phyloP scores from a whole-genome alignment of 768 basidiomycete genomes.

The Suillus subaureus region DNA sequence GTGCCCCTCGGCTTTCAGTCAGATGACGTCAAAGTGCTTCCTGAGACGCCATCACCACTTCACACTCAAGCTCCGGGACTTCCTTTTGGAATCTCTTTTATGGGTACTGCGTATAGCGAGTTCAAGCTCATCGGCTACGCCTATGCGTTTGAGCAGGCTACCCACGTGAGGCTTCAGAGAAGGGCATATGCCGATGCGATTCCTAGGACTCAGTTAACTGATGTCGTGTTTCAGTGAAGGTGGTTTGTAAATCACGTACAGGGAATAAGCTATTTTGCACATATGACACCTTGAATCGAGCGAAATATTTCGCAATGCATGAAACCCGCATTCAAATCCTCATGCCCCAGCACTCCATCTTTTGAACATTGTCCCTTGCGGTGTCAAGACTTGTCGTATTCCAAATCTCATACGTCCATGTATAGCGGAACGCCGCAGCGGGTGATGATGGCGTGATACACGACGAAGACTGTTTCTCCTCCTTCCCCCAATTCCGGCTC shows the following conservation, averaged over 20 bases:
- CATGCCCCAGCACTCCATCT: no score
- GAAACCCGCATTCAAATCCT: no score
- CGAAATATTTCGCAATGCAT: no score
- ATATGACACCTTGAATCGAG: background rate
- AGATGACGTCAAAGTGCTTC: background rate
- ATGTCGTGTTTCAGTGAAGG: slow-evolving; percentile 19
- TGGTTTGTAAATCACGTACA: slow-evolving; percentile 16
- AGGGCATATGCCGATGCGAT: background rate
- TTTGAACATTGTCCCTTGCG: no score
- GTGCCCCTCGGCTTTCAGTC: background rate
- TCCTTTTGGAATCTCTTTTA: no score
- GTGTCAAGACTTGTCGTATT: no score
- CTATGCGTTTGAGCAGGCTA: background rate
- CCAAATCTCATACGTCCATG: background rate
- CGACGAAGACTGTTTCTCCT: background rate
- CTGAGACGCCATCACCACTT: background rate
- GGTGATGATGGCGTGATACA: background rate
- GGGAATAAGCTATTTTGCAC: background rate
- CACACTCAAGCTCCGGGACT: background rate
- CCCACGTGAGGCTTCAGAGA: background rate
- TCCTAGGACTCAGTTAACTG: background rate
- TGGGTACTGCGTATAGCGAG: background rate
- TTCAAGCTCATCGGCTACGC: background rate
- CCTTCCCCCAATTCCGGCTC: background rate
- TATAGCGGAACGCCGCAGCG: background rate